Percentiles rank a stretch among this genome's conserved stretches.
phyloP scores from a whole-genome alignment of 139 green algal species.

The Volvox reticuliferus region DNA sequence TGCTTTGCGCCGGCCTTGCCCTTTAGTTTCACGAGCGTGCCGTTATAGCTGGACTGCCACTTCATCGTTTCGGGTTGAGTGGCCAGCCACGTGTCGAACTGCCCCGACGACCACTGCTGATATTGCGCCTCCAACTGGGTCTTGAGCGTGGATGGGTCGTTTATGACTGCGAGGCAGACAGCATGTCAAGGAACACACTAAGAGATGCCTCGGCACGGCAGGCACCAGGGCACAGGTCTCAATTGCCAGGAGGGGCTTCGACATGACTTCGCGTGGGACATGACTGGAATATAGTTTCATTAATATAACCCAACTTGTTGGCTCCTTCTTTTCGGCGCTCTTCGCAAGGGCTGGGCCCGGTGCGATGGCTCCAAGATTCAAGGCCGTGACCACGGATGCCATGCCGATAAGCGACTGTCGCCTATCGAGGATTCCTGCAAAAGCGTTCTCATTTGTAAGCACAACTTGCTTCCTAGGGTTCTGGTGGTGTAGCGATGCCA shows the following conservation, averaged over 20 bases:
- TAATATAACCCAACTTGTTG: not conserved
- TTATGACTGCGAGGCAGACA: slow-evolving; percentile 5
- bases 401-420: not conserved
- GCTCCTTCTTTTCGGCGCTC: not conserved
- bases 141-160: slow-evolving; percentile 17
- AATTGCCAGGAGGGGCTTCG: no score
- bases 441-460: not conserved
- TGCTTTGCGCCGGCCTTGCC: slow-evolving; percentile 19
- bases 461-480: not conserved
- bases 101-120: not conserved
- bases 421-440: not conserved
- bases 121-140: slow-evolving; percentile 29
- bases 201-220: no score
- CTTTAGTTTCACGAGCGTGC: slow-evolving; percentile 1
- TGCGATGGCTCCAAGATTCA: not conserved
- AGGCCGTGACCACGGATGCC: not conserved
- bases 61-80: not conserved
- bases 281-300: no score
- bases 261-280: no score
- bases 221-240: no score
- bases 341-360: not conserved
- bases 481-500: not conserved
- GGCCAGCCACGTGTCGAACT: slow-evolving; percentile 33
- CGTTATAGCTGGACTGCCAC: slow-evolving; percentile 28
- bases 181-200: no score